These are phyloP conservation scores for Malus orientalis DNA, from an alignment of 306 rosid species.

Conservation along the genomic window DNA sequence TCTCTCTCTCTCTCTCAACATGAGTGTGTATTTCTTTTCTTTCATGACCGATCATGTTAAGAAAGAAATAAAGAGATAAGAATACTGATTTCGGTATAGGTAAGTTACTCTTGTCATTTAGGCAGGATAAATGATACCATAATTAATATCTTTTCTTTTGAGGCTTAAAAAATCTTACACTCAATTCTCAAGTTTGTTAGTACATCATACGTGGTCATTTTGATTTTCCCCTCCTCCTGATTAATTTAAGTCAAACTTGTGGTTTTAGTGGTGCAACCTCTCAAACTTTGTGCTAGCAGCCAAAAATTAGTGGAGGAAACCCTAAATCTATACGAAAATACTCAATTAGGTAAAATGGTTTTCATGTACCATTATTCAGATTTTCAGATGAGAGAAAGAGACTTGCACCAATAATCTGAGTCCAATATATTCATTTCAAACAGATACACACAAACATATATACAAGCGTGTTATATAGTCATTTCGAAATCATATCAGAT, in stretches of 20 bases:
- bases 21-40: background rate
- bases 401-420: background rate
- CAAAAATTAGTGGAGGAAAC: background rate
- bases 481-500: background rate
- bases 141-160: background rate
- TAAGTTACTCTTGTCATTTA: no score
- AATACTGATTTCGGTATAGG: no score
- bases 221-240: background rate
- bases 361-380: background rate
- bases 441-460: background rate
- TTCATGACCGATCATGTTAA: background rate
- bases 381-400: background rate
- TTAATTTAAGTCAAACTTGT: background rate
- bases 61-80: background rate
- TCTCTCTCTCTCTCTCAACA: background rate
- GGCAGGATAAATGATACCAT: background rate
- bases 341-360: background rate
- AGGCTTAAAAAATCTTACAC: background rate
- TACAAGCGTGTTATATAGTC: background rate
- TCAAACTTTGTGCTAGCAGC: background rate
- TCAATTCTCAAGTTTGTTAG: background rate
- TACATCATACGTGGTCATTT: background rate
- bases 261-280: background rate
- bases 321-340: background rate
- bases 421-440: background rate